These are phyloP conservation scores for Coprinellus micaceus DNA, from an alignment of 768 basidiomycete species.

Conservation along the genomic window DNA sequence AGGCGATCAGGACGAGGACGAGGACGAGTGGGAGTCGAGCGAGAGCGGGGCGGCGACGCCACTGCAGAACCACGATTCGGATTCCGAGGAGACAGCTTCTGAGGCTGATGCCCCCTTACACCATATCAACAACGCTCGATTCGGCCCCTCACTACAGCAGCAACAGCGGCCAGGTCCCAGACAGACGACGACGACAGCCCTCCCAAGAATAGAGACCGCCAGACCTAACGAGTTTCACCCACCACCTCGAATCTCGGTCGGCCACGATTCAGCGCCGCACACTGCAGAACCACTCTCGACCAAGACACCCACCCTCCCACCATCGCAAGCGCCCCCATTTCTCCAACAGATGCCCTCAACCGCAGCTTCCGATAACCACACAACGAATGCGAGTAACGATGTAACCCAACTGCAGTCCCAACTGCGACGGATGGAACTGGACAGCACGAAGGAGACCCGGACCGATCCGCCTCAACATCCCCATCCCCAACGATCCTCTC, in stretches of 20 bases:
- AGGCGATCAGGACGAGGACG: slow-evolving; percentile 44
- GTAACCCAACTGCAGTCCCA: slow-evolving; percentile 5
- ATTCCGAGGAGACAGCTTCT: slow-evolving; percentile 38
- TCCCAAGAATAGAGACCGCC: slow-evolving; percentile 33
- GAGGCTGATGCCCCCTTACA: slow-evolving; percentile 28
- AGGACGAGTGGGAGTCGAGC: slow-evolving; percentile 77
- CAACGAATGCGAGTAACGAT: too few species aligned
- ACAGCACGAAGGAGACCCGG: slow-evolving; percentile 7
- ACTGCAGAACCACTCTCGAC: not conserved
- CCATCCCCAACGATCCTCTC: slow-evolving; percentile 26
- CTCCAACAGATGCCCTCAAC: not conserved
- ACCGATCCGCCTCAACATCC: slow-evolving; percentile 20
- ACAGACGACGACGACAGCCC: slow-evolving; percentile 14
- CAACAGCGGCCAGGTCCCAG: too few species aligned
- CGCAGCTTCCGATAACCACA: not conserved
- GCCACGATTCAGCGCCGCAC: too few species aligned
- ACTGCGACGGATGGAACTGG: slow-evolving; percentile 7
- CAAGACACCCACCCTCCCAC: not conserved
- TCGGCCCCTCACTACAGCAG: too few species aligned
- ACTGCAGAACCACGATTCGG: slow-evolving; percentile 49
- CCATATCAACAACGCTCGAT: too few species aligned
- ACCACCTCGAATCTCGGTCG: not conserved
- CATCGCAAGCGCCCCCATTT: not conserved
- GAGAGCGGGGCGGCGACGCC: slow-evolving; percentile 75
- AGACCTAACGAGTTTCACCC: slow-evolving; percentile 31